phyloP scores from a whole-genome alignment of 2,329 filamentous ascomycete species.

The Graphilbum ipis-grandicollis region DNA sequence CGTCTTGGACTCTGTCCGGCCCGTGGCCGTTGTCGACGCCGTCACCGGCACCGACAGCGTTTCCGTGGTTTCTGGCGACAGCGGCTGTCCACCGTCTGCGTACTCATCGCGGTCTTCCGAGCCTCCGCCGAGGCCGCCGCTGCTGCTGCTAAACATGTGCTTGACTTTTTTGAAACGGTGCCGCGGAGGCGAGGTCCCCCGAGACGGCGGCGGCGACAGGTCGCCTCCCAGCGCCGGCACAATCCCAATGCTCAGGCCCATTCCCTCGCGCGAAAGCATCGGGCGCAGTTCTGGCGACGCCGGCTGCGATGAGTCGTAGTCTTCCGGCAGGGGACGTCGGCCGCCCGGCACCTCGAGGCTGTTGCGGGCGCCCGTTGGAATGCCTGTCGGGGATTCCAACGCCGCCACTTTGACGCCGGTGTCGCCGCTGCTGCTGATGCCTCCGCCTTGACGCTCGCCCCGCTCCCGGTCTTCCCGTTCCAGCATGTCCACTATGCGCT shows the following conservation, averaged over 20 bases:
- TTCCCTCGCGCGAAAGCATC: conserved; percentile 22
- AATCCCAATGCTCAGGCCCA: conserved; percentile 22
- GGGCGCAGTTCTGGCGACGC: conserved; percentile 34
- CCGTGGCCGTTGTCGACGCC: neutral
- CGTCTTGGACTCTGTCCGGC: neutral
- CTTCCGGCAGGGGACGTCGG: conserved; percentile 21
- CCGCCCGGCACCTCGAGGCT: conserved; percentile 30
- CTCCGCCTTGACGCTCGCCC: conserved; percentile 17
- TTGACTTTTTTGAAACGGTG: conserved; percentile 40
- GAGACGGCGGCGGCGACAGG: conserved; percentile 44
- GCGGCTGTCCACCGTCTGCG: conserved; percentile 4
- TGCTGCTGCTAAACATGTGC: conserved; percentile 37
- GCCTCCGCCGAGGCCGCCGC: conserved; percentile 28
- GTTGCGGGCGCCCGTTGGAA: conserved; percentile 19
- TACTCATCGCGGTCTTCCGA: conserved; percentile 7
- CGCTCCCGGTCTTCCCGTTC: conserved; percentile 31
- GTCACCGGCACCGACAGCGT: conserved; percentile 5
- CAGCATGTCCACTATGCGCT: conserved; percentile 45
- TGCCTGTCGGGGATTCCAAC: conserved; percentile 6
- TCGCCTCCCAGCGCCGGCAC: conserved; percentile 45
- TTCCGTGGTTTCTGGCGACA: conserved; percentile 12
- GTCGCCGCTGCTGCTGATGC: too few species aligned
- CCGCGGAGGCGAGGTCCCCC: conserved; percentile 44
- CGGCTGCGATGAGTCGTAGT: conserved; percentile 27
- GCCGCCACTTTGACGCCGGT: too few species aligned